Evolutionary conservation across 108 stramenopile species (phyloP), one percentile per base, ranked within the genome.

Genomic region (Cyclotella atomus): DNA sequence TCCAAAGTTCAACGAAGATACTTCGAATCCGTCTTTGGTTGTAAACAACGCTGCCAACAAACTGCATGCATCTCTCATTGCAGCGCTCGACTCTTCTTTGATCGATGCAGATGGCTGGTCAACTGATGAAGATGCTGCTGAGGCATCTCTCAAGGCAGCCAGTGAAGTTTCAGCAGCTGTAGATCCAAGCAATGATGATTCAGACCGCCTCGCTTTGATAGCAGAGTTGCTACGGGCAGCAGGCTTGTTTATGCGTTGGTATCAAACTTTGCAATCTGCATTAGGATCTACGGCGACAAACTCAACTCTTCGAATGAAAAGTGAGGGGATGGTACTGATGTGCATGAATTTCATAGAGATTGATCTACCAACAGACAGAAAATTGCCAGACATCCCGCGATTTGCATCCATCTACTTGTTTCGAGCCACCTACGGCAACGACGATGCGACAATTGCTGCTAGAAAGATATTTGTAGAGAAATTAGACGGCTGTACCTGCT

Each of bases 381-480:
- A 65, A 9, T 64, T 23, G 28, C 79, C 75, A 56, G 76, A 84
- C 27, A 43, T 86, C 30, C 77, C 84, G 43, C 67, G 85, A 61
- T 63, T 87, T 75, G 78, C 86, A 59, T 86, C 84, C n/a, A 79
- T 87, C 20, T 85, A 68, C 56, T 60, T 88, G 5, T 91, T 91
- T 62, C 87, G 88, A 35, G 86, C 86, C 21, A 88, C 84, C 3
- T 91, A 84, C 57, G 78, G 85, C n/a, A 54, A 62, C 50, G 87
- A 88, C 50, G 70, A 59, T 32, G 23, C 66, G 14, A 57, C 77
- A 36, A 32, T 28, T 14, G 30, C 27, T 24, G 70, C 85, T 24
- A 65, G 81, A 32, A 41, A 63, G 52, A 45, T 61, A 32, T 79
- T 85, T 27, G 55, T 83, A n/a, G 74, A 85, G 69, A 50, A 87